These are phyloP conservation scores for Vanrija sp. DNA, from an alignment of 1,284 basidiomycete species.

Conservation along the genomic window DNA sequence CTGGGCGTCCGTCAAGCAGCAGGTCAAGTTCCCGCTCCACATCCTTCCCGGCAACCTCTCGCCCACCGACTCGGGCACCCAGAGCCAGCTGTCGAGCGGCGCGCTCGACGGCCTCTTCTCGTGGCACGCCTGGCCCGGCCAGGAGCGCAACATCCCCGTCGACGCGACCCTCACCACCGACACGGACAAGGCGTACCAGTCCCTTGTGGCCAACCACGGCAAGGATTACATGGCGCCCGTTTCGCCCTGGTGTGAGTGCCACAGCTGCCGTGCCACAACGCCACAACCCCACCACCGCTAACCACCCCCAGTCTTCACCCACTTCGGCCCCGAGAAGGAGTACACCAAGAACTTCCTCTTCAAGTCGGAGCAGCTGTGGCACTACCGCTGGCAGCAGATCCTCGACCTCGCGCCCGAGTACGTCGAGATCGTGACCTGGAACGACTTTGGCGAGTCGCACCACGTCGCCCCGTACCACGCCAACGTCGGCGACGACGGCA, in stretches of 20 bases:
- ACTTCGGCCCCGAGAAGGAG: constrained; percentile 43
- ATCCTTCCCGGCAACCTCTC: constrained; percentile 27
- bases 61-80: constrained; percentile 17
- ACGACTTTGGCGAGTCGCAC: constrained; percentile 49
- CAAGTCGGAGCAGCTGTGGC: constrained; percentile 46
- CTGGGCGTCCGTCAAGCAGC: constrained; percentile 26
- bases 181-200: constrained; percentile 35
- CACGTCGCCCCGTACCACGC: constrained; percentile 42
- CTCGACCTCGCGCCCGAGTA: constrained; percentile 33
- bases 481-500: constrained; percentile 42
- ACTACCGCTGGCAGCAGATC: constrained; percentile 47
- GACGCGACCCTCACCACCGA: constrained; percentile 25
- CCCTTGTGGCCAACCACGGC: constrained; percentile 10
- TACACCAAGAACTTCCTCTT: constrained; percentile 50
- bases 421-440: constrained; percentile 50
- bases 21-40: constrained; percentile 32
- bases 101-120: constrained; percentile 35
- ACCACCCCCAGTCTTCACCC: constrained; percentile 39
- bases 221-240: constrained; percentile 48
- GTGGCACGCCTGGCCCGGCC: constrained; percentile 46
- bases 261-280: neutral
- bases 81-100: too few species aligned
- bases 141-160: constrained; percentile 38
- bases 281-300: neutral
- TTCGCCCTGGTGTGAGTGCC: constrained; percentile 42